A percentile compares a stretch with the other conserved stretches of the same genome.
Conservation (phyloP, 345 rosid species). For the Hibiscus mutabilis region DNA sequence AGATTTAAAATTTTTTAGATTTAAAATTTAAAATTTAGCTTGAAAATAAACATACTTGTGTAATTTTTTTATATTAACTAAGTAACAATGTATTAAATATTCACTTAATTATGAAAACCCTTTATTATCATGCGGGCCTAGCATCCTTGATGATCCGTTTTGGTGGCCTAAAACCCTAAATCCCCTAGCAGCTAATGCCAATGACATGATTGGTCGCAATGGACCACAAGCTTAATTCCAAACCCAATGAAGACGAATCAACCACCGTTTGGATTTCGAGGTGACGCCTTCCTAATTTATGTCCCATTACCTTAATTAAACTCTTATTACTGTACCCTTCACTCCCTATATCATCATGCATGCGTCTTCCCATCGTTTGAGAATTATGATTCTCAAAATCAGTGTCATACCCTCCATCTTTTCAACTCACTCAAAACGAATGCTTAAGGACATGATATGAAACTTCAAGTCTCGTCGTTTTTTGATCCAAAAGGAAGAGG, state of each 20-base stretch:
- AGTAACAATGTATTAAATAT: too few relatives aligned
- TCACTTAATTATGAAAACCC: neutral
- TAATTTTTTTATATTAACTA: too few relatives aligned
- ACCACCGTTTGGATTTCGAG: neutral
- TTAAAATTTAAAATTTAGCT: too few relatives aligned
- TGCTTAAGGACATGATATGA: neutral
- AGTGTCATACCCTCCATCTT: neutral
- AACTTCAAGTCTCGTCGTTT: too few relatives aligned
- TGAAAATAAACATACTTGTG: too few relatives aligned
- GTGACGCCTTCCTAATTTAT: slow-evolving; percentile 1
- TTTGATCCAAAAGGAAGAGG: too few relatives aligned
- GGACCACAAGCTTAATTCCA: neutral
- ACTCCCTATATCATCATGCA: neutral
- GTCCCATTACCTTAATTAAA: neutral
- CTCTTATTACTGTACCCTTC: neutral
- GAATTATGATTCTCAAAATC: neutral
- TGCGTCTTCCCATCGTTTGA: neutral
- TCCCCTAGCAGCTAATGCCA: neutral
- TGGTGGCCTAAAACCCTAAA: neutral
- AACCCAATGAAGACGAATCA: neutral
- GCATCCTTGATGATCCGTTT: neutral
- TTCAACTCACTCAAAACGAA: neutral
- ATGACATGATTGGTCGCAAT: neutral
- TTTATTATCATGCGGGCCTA: neutral
- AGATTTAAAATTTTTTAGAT: too few relatives aligned